Base-by-base conservation (phyloP, 257 asterid species). In the Solanum okadae region DNA sequence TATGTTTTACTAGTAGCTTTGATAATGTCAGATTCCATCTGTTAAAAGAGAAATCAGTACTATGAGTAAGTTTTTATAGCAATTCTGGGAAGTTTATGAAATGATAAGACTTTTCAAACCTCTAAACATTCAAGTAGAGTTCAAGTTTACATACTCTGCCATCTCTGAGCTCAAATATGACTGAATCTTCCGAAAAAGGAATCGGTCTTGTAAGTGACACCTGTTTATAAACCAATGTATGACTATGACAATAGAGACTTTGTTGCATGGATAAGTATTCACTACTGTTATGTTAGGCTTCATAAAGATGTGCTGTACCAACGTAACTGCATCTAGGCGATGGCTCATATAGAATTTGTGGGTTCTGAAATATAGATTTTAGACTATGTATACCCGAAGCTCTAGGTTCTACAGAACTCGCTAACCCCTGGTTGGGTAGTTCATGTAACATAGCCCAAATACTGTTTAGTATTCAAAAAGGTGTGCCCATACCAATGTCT, bases 91-190 rank as follows among this genome's bases (percentile, higher is more conserved):
- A 72, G 79, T 16, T 35, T 75, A 35, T 75, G 31, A 75, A 75
- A 27, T 75, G 83, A 22, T 35, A 10, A 75, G 14, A 37, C 10
- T 22, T 37, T 76, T 76, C 56, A 76, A 23, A 23, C 83, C 33
- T 76, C 52, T 37, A 23, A 76, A n/a, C 56, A 38, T 37, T 23
- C 25, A 37, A 76, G 68, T 35, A 25, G 65, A 71, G 87, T 42
- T 72, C 56, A 37, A 63, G 68, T 29, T 88, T 35, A 89, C 98
- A 94, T 93, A 96, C 99, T 87, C 98, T 88, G 70, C 98, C 98
- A 88, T 96, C 99, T 87, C 90, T 91, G 87, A 96, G 91, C 93
- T 96, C 96, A 72, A 96, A 96, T 90, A 96, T 91, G 88, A 94
- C 90, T 2, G 98, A 88, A 89, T 95, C 93, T 85, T 92, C 95